Percentiles rank a stretch among this genome's conserved stretches.
phyloP scores from a whole-genome alignment of 345 rosid genomes.

The Rubroshorea leprosula region DNA sequence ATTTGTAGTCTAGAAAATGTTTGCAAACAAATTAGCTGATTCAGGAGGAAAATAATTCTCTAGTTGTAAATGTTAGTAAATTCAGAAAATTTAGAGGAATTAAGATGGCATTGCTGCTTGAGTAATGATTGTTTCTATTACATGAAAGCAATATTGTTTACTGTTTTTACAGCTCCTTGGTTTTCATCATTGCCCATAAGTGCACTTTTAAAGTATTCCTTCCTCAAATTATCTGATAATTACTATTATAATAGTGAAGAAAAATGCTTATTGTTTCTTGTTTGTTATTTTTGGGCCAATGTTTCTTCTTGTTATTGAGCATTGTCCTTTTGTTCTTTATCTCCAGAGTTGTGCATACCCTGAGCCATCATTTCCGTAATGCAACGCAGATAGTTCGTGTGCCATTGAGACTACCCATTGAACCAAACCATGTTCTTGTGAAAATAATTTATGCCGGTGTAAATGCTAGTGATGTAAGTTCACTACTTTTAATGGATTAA shows the following conservation, averaged over 20 bases:
- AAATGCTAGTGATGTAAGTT: constrained; percentile 99
- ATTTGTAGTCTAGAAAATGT: too few relatives aligned
- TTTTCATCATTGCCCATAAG: not conserved
- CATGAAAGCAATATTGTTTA: not conserved
- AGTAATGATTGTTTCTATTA: not conserved
- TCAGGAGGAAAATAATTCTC: too few relatives aligned
- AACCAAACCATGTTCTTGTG: constrained; percentile 64
- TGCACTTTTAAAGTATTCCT: too few relatives aligned
- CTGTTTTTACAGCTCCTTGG: not conserved
- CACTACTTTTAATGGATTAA: constrained; percentile 11
- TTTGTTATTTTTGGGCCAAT: too few relatives aligned
- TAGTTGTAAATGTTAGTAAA: too few relatives aligned
- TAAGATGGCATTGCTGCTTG: too few relatives aligned
- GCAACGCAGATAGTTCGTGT: constrained; percentile 59
- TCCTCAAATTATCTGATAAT: too few relatives aligned
- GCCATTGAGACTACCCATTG: constrained; percentile 57
- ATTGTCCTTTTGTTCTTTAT: constrained; percentile 18
- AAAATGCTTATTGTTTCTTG: not conserved
- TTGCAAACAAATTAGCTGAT: too few relatives aligned
- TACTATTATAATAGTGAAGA: too few relatives aligned
- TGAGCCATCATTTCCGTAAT: constrained; percentile 78
- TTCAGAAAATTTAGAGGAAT: too few relatives aligned
- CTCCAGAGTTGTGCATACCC: constrained; percentile 79
- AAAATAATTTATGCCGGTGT: constrained; percentile 93
- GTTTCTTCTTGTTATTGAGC: constrained; percentile 9